Evolutionary conservation across 2,329 filamentous ascomycete genomes (phyloP).

Genomic region (Alternaria postmessia): DNA sequence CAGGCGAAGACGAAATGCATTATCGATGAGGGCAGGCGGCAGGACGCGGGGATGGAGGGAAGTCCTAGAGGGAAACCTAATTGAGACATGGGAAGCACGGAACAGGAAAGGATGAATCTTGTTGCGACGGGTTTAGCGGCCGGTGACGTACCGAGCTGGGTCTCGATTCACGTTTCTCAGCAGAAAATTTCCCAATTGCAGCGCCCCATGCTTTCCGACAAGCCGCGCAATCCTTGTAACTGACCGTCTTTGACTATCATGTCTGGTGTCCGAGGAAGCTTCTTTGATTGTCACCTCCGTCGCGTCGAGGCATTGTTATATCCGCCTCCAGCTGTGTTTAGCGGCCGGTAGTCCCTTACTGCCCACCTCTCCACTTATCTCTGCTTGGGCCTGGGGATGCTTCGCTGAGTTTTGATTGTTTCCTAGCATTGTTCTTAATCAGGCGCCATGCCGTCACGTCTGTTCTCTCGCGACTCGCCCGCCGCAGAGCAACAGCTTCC

Average conservation of each 20-base stretch:
- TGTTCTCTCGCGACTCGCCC: constrained; percentile 29
- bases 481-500: constrained; percentile 38
- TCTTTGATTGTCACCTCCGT: constrained; percentile 1
- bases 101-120: constrained; percentile 8
- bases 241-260: constrained; percentile 7
- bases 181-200: constrained; percentile 18
- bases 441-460: constrained; percentile 34
- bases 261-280: background rate
- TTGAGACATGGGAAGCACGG: background rate
- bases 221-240: constrained; percentile 18
- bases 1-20: background rate
- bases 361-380: constrained; percentile 3
- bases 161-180: constrained; percentile 15
- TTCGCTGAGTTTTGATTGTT: constrained; percentile 6
- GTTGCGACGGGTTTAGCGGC: constrained; percentile 7
- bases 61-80: background rate
- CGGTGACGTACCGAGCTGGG: constrained; percentile 23
- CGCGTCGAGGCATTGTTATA: background rate
- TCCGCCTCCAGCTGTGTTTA: constrained; percentile 7
- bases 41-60: background rate
- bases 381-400: constrained; percentile 11
- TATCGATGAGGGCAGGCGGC: background rate
- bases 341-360: constrained; percentile 9
- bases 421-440: constrained; percentile 1
- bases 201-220: constrained; percentile 14